Evolutionary conservation across 163 green algal genomes (phyloP).

Genomic region (Scenedesmus sp.): DNA sequence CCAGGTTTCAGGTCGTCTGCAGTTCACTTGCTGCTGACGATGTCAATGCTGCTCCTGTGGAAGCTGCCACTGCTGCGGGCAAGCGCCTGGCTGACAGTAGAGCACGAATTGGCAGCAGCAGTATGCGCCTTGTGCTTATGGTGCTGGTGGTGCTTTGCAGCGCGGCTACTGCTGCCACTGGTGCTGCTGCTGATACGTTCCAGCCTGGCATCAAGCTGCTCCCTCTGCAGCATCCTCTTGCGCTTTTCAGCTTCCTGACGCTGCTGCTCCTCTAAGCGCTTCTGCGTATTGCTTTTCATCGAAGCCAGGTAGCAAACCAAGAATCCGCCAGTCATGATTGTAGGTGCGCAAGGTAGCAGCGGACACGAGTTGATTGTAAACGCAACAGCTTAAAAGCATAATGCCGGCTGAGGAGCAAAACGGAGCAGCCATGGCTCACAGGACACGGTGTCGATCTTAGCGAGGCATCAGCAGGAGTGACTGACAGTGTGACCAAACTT

Average conservation of each 20-base stretch:
- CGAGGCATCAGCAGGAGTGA: conserved; percentile 3
- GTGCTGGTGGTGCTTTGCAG: neutral
- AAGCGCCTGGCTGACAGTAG: neutral
- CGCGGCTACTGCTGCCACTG: conserved; percentile 6
- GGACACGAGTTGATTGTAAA: neutral
- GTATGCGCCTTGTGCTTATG: neutral
- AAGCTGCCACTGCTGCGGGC: conserved; percentile 2
- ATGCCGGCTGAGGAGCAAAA: neutral
- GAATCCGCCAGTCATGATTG: neutral
- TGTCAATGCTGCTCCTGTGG: neutral
- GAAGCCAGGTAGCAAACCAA: conserved; percentile 8
- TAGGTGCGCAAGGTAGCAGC: neutral
- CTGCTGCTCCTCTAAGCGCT: neutral
- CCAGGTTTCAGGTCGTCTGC: neutral
- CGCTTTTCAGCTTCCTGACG: neutral
- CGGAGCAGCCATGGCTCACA: neutral
- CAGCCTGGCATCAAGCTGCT: neutral
- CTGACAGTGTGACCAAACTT: neutral
- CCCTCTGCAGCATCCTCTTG: conserved; percentile 5
- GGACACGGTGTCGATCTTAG: neutral
- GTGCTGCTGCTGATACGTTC: conserved; percentile 7
- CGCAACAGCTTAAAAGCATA: neutral
- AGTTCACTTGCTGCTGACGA: neutral
- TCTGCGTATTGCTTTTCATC: neutral
- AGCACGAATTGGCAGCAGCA: neutral